Evolutionary conservation across 2,329 filamentous ascomycete species (phyloP).

Genomic region (Hirsutella rhossiliensis): DNA sequence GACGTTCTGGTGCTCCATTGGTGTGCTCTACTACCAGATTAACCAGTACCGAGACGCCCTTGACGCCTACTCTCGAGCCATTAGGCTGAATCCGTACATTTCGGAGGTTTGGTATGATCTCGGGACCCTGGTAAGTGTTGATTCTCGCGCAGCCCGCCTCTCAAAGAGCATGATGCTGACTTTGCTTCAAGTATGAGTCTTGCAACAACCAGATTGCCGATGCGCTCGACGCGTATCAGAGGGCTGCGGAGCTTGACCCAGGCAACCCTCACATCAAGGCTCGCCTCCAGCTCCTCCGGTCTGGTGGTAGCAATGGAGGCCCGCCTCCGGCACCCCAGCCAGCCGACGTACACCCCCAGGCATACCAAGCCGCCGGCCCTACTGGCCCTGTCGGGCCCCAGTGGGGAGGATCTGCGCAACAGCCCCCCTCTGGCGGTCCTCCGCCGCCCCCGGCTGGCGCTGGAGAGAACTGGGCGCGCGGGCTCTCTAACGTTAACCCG

Average conservation of each 20-base stretch:
- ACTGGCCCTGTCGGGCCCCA: constrained; percentile 75
- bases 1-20: constrained; percentile 99
- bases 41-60: constrained; percentile 98
- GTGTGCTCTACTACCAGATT: constrained; percentile 98
- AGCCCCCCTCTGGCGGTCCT: constrained; percentile 37
- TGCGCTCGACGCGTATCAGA: constrained; percentile 88
- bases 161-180: constrained; percentile 20
- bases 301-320: constrained; percentile 60
- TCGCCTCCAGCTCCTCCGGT: constrained; percentile 77
- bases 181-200: constrained; percentile 65
- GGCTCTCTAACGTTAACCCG: constrained; percentile 68
- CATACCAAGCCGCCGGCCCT: constrained; percentile 75
- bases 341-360: constrained; percentile 90
- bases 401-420: constrained; percentile 70
- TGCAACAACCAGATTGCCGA: constrained; percentile 98
- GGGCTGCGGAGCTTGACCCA: constrained; percentile 89
- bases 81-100: constrained; percentile 93
- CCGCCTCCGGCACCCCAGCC: constrained; percentile 74
- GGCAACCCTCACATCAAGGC: constrained; percentile 93
- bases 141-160: constrained; percentile 11
- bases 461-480: constrained; percentile 44
- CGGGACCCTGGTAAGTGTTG: constrained; percentile 69
- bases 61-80: constrained; percentile 93
- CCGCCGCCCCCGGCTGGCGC: constrained; percentile 49
- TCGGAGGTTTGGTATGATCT: constrained; percentile 99